Conservation (phyloP, 2,329 filamentous ascomycete species). For the Tricladium varicosporioides region DNA sequence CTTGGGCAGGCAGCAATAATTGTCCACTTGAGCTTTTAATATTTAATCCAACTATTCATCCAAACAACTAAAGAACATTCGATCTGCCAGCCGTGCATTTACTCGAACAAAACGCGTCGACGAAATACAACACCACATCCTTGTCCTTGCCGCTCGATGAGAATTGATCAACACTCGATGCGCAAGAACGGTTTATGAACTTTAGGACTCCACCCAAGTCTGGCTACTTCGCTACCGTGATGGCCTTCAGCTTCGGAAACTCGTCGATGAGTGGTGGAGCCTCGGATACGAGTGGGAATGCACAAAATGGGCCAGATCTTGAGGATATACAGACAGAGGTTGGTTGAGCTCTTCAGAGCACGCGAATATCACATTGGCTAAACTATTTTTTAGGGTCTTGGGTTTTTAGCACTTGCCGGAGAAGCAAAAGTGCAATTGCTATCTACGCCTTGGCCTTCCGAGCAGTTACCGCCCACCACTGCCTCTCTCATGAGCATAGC, state of each 20-base stretch:
- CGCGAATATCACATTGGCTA: constrained; percentile 8
- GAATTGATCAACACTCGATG: constrained; percentile 25
- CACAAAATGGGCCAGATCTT: constrained; percentile 62
- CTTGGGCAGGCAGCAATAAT: no score
- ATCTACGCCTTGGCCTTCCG: constrained; percentile 70
- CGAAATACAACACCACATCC: constrained; percentile 3
- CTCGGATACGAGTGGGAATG: constrained; percentile 38
- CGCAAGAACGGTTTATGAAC: constrained; percentile 31
- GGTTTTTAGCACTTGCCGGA: constrained; percentile 76
- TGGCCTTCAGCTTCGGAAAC: constrained; percentile 65
- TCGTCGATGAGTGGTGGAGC: constrained; percentile 42
- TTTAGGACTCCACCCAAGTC: constrained; percentile 33
- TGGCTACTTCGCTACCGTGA: constrained; percentile 42
- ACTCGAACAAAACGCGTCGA: no score
- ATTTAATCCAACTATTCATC: no score
- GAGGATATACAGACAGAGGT: constrained; percentile 82
- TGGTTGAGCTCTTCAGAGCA: constrained; percentile 27
- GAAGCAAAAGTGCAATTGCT: constrained; percentile 80
- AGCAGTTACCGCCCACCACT: constrained; percentile 65
- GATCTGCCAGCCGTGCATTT: no score
- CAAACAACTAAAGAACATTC: no score
- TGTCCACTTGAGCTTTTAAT: no score
- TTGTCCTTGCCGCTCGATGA: constrained; percentile 1
- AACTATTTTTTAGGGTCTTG: constrained; percentile 55
- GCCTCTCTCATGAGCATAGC: constrained; percentile 84